Conservation (phyloP, 345 rosid species). For the Gossypium bickii region DNA sequence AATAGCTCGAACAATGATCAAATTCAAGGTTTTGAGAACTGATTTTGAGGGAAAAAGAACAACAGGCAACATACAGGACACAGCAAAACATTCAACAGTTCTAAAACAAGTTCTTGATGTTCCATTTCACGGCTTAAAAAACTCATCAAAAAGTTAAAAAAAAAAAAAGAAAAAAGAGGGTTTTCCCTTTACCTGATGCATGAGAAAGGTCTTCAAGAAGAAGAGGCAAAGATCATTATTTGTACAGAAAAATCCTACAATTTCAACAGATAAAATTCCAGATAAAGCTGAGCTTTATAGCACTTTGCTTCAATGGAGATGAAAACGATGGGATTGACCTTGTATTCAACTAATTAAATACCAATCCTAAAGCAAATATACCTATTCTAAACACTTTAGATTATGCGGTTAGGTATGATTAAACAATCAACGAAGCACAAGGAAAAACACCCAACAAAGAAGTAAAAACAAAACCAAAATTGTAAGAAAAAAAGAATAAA, state of each 20-base stretch:
- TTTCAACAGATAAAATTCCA: conserved; percentile 20
- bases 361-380: conserved; percentile 10
- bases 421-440: conserved; percentile 22
- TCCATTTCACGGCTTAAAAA: background rate
- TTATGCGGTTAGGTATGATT: conserved; percentile 30
- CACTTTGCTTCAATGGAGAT: conserved; percentile 20
- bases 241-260: conserved; percentile 24
- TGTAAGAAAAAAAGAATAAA: background rate
- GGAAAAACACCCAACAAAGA: conserved; percentile 10
- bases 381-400: background rate
- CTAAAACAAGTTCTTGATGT: background rate
- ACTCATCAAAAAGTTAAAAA: background rate
- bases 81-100: background rate
- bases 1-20: background rate
- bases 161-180: background rate
- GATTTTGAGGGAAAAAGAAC: background rate
- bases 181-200: conserved; percentile 24
- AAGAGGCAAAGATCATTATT: conserved; percentile 8
- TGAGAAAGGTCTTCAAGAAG: conserved; percentile 6
- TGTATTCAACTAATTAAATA: conserved; percentile 1
- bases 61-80: background rate
- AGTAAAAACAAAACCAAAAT: conserved; percentile 13
- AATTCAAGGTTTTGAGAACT: conserved; percentile 1
- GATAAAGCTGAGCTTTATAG: conserved; percentile 17
- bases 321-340: conserved; percentile 24